Evolutionary conservation across 495 filamentous ascomycete genomes (phyloP).

Genomic region (Neurospora sp.): DNA sequence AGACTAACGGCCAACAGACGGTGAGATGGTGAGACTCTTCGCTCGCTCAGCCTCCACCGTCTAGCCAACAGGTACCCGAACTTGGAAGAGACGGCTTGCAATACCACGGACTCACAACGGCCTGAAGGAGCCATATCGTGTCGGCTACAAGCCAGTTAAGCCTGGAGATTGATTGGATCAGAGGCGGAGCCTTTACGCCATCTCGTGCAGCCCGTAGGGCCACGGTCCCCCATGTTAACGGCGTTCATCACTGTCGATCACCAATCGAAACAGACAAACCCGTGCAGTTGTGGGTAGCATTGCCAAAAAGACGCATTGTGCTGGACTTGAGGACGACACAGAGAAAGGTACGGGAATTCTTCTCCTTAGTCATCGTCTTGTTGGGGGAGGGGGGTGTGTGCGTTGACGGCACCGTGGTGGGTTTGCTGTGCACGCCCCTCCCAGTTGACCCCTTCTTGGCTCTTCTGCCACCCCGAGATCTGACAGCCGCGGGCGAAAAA

Average conservation of each 20-base stretch:
- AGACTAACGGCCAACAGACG: constrained; percentile 1
- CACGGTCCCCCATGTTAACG: constrained; percentile 21
- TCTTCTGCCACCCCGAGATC: not conserved
- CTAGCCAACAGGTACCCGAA: not conserved
- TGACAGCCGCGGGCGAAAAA: not conserved
- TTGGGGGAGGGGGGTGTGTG: not conserved
- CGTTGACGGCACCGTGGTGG: not conserved
- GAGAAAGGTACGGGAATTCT: not conserved
- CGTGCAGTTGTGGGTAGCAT: constrained; percentile 10
- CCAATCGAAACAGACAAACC: constrained; percentile 13
- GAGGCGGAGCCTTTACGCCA: constrained; percentile 18
- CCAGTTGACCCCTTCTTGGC: not conserved
- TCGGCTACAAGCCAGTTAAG: constrained; percentile 16
- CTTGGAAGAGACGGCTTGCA: not conserved
- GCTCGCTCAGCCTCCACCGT: not conserved
- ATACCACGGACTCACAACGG: not conserved
- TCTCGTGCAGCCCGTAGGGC: constrained; percentile 20
- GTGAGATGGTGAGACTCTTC: not conserved
- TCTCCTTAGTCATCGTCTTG: not conserved
- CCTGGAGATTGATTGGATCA: constrained; percentile 12
- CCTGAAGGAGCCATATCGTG: constrained; percentile 13
- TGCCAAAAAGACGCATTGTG: not conserved
- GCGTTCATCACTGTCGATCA: constrained; percentile 27
- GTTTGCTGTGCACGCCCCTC: not conserved
- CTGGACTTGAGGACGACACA: not conserved